Evolutionary conservation across 306 rosid species (phyloP), one percentile per base, ranked within the genome.

Genomic region (Malus sieversii): DNA sequence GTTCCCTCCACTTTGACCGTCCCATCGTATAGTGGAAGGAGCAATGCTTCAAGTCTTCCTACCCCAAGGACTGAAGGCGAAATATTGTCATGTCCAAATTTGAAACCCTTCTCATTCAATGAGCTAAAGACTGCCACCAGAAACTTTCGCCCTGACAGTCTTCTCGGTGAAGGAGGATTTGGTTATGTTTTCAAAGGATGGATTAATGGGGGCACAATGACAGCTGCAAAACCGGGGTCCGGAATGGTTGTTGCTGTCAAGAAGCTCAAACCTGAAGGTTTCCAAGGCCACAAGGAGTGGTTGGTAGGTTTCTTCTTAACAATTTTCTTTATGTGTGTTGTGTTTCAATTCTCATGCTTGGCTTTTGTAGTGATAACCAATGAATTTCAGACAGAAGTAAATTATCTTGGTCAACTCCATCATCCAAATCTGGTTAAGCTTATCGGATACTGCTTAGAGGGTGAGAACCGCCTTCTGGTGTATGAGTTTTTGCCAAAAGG

Each of bases 221-320:
- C 80, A 1, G 92, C 97, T 51, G 75, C 92, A 12, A 92, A 77
- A 84, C 97, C 99, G 2, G 99, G 96, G 61, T 86, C 93, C 1
- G 97, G 97, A 70, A 85, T 89, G 84, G 97, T 92, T 65, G 97
- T 92, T 78, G 99, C 97, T 52, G 93, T 92, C 15, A 95, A 95
- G 86, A 92, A 81, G 88, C 99, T 95, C 59, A 95, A 95, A 77
- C 93, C 92, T 42, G 93, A 92, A 84, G 95, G 95, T 62, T 86
- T 88, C 78, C 99, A 88, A 82, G 97, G 97, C 74, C 99, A 95
- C 80, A 95, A 90, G 80, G 97, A 92, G 86, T 95, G 99, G 99
- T 70, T 95, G 90, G 99, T 95, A 82, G 23, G 96, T 83, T n/a
- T 76, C 45, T 72, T 1, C 63, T 75, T 42, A 72, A 58, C 65